These are phyloP conservation scores for Fusarium xylarioides DNA, from an alignment of 2,329 filamentous ascomycete species.

Conservation along the genomic window DNA sequence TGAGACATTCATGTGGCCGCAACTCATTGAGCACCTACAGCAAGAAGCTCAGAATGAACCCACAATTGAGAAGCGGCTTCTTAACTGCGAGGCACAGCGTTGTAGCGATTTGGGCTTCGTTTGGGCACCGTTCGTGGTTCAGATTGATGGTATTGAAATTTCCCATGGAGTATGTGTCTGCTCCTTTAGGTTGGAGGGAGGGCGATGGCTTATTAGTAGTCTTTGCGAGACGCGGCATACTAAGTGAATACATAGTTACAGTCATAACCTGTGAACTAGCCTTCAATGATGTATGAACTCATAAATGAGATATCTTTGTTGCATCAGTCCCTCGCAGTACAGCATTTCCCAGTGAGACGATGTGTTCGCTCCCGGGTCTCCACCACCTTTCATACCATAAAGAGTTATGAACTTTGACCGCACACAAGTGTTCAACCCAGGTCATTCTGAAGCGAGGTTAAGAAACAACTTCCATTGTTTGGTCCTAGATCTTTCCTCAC, in stretches of 20 bases:
- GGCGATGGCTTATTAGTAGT: background rate
- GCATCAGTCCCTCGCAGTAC: background rate
- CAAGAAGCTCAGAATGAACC: background rate
- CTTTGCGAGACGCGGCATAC: background rate
- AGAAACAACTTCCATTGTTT: background rate
- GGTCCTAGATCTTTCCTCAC: background rate
- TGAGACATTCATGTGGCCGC: background rate
- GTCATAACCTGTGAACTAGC: fast-evolving
- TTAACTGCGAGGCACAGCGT: background rate
- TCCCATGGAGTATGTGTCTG: background rate
- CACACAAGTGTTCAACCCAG: background rate
- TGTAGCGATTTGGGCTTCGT: background rate
- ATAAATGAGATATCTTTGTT: background rate
- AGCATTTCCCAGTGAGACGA: fast-evolving
- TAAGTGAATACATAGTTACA: background rate
- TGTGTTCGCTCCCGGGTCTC: background rate
- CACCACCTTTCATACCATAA: background rate
- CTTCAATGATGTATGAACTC: background rate
- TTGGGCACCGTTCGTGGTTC: background rate
- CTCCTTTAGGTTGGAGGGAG: background rate
- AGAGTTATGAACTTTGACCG: background rate
- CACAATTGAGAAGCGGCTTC: background rate
- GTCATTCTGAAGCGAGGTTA: background rate
- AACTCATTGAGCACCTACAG: background rate
- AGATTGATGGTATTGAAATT: background rate